Evolutionary conservation across 2,329 filamentous ascomycete genomes (phyloP).

Genomic region (Penicillium rolfsii): DNA sequence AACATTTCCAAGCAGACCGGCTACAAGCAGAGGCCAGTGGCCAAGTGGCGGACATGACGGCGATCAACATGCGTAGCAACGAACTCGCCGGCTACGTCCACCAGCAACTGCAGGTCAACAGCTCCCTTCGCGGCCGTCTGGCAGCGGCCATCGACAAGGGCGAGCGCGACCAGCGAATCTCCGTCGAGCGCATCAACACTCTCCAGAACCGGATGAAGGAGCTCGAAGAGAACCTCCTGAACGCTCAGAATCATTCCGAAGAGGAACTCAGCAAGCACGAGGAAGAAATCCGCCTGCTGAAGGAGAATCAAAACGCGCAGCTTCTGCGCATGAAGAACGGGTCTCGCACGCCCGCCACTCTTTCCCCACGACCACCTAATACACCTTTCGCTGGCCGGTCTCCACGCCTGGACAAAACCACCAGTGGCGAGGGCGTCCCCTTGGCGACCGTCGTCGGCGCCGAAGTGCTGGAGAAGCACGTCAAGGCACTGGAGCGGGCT

Average conservation of each 20-base stretch:
- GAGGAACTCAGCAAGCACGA: conserved; percentile 82
- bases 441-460: conserved; percentile 73
- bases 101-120: conserved; percentile 77
- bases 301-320: conserved; percentile 75
- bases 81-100: conserved; percentile 78
- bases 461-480: conserved; percentile 73
- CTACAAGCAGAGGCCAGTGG: conserved; percentile 68
- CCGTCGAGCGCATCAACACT: conserved; percentile 78
- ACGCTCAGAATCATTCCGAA: conserved; percentile 83
- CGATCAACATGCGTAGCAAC: conserved; percentile 77
- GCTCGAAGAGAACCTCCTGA: conserved; percentile 81
- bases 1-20: conserved; percentile 70
- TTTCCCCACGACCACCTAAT: conserved; percentile 62
- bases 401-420: conserved; percentile 64
- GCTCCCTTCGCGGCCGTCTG: conserved; percentile 73
- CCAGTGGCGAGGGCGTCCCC: conserved; percentile 61
- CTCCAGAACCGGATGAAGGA: conserved; percentile 78
- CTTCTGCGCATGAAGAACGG: conserved; percentile 70
- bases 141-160: conserved; percentile 79
- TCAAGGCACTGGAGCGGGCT: conserved; percentile 82
- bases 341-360: conserved; percentile 48
- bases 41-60: conserved; percentile 70
- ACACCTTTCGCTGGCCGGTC: conserved; percentile 64
- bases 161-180: conserved; percentile 79
- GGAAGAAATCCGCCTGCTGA: conserved; percentile 75